These are phyloP conservation scores for Roridomyces roridus DNA, from an alignment of 768 basidiomycete genomes.

Conservation along the genomic window DNA sequence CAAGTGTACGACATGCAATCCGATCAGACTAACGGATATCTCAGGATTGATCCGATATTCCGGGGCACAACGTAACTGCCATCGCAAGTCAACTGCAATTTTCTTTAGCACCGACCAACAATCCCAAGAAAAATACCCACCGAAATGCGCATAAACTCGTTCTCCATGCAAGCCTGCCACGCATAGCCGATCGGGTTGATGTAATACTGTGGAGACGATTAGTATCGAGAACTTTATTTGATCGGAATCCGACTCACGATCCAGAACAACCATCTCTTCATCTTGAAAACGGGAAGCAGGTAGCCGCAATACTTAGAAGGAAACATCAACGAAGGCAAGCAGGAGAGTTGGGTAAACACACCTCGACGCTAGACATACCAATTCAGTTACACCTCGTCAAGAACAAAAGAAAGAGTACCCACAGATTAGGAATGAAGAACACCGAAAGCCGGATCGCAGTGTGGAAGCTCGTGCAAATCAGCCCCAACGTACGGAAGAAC, in stretches of 20 bases:
- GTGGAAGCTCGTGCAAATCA: constrained; percentile 53
- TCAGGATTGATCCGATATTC: constrained; percentile 57
- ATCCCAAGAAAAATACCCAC: no score
- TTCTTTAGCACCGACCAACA: no score
- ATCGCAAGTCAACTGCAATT: constrained; percentile 63
- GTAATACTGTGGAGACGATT: constrained; percentile 60
- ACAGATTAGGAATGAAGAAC: constrained; percentile 81
- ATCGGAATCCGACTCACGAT: constrained; percentile 52
- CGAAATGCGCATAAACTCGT: constrained; percentile 78
- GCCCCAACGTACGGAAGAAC: constrained; percentile 81
- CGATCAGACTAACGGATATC: constrained; percentile 75
- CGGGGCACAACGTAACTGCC: constrained; percentile 71
- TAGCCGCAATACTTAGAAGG: constrained; percentile 66
- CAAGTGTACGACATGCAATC: no score
- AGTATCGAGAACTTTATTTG: not conserved
- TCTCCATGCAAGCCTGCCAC: constrained; percentile 82
- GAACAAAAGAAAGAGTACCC: constrained; percentile 21
- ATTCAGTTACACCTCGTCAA: not conserved
- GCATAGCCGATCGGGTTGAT: constrained; percentile 80
- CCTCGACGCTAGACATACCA: not conserved
- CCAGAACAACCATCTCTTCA: constrained; percentile 90
- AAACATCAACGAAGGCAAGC: not conserved
- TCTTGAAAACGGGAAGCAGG: constrained; percentile 66
- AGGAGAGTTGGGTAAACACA: no score
- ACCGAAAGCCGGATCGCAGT: constrained; percentile 53